Evolutionary conservation across 805 yeast species (phyloP), one percentile per base, ranked within the genome.

Genomic region (Saturnispora halmiae): DNA sequence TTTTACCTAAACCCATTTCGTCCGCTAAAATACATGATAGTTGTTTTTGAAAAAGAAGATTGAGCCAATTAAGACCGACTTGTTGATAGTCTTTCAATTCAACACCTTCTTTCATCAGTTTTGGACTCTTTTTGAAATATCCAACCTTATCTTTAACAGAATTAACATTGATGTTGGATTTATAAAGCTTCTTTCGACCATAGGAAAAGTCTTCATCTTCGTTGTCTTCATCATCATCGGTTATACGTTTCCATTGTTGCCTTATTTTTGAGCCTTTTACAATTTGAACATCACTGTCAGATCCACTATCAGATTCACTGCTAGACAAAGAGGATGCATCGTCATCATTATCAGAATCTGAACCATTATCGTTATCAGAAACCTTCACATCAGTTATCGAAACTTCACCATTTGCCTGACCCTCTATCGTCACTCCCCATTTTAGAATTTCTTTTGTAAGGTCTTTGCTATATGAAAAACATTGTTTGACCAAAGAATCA

Each of bases 1-100:
- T 92, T 58, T 92, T 92, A 45, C 99, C 99, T 36, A 92, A 67
- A 4, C 95, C 99, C 99, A 92, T 92, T 59, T 92, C 99, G 64
- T 92, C 99, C 0, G 98, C 99, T 36, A 92, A 66, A 42, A 92
- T 92, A 63, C 98, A 88, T 6, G 96, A 86, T 42, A 92, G 67
- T 14, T 77, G 71, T 54, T 82, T 77, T 44, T 75, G 76, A 58
- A 90, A 92, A 24, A 92, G 67, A 41, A 90, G 60, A 46, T 79
- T 71, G 41, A 92, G 66, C 99, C 99, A 92, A 58, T 92, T 92
- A 39, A 92, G 64, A 34, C 99, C 99, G n/a, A 88, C 95, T 51
- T 87, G 92, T 65, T 92, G 99, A 60, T 92, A 92, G 54, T 76
- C 79, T 54, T 90, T 92, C 51, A 92, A 67, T 30, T 73, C 73